A percentile compares a stretch with the other conserved stretches of the same genome.
Evolutionary conservation across 2,329 filamentous ascomycete species (phyloP).

Genomic region (Sphaerulina musiva): DNA sequence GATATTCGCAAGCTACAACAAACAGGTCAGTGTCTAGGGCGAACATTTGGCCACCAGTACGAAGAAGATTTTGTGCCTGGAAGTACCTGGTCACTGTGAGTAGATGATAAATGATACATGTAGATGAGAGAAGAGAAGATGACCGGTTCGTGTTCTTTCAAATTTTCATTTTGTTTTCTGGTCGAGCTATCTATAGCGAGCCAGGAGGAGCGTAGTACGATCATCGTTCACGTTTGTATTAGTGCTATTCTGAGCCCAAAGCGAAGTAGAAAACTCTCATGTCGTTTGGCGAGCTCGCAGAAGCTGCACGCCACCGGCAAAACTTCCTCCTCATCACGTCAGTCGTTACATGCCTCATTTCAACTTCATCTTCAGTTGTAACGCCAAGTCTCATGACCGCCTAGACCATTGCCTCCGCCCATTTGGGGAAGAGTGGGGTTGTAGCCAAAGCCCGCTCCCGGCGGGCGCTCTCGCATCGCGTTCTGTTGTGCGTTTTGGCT

Average conservation of each 20-base stretch:
- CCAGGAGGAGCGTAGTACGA: background rate
- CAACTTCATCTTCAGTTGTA: slow-evolving; percentile 18
- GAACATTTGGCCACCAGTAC: background rate
- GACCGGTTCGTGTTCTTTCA: background rate
- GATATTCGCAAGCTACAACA: background rate
- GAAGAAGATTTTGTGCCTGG: too few relatives aligned
- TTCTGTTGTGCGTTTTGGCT: slow-evolving; percentile 1
- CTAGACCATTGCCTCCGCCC: slow-evolving; percentile 10
- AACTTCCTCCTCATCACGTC: background rate
- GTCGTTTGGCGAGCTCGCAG: background rate
- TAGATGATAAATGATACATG: too few relatives aligned
- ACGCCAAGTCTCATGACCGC: slow-evolving; percentile 24
- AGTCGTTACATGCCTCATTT: background rate
- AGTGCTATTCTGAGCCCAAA: background rate
- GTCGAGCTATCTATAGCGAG: background rate
- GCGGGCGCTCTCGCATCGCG: slow-evolving; percentile 9
- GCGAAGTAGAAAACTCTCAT: background rate
- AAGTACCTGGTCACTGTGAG: too few relatives aligned
- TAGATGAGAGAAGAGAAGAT: too few relatives aligned
- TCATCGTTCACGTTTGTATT: background rate
- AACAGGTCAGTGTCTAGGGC: background rate
- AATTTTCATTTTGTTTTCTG: background rate
- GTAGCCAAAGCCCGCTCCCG: slow-evolving; percentile 16
- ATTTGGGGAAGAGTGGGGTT: slow-evolving; percentile 30
- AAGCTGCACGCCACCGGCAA: background rate